These are phyloP conservation scores for Camellia sinensis DNA, from an alignment of 148 eudicot genomes.

Conservation along the genomic window DNA sequence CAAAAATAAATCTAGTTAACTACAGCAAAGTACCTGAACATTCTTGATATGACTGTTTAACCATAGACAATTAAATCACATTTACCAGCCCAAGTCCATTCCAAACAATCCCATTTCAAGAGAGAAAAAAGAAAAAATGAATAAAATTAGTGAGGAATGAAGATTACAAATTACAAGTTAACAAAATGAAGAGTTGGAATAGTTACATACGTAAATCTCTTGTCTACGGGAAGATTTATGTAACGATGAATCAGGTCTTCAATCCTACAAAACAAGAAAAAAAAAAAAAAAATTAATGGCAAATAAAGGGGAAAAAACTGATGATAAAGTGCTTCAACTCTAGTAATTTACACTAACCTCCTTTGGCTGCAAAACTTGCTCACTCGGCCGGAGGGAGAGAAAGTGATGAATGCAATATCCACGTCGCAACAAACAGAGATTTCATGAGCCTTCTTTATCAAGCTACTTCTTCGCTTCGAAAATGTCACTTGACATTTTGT, in stretches of 20 bases:
- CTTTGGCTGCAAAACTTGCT: slow-evolving; percentile 15
- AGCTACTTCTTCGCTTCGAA: slow-evolving; percentile 14
- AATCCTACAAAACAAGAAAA: slow-evolving; percentile 5
- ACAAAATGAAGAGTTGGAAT: not conserved
- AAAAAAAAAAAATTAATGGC: not conserved
- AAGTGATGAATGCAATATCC: slow-evolving; percentile 11
- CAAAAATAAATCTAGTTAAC: not conserved
- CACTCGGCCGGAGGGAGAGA: slow-evolving; percentile 21
- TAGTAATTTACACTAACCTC: not conserved
- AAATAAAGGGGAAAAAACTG: not conserved
- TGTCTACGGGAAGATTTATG: slow-evolving; percentile 1
- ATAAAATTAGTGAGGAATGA: not conserved
- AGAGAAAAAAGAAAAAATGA: not conserved
- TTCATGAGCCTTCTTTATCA: slow-evolving; percentile 9
- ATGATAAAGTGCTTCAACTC: not conserved
- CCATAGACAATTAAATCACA: not conserved
- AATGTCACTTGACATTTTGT: slow-evolving; percentile 18
- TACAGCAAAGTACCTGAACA: slow-evolving; percentile 11
- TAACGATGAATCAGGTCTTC: slow-evolving; percentile 17
- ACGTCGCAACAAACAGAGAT: slow-evolving; percentile 12
- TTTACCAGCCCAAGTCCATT: slow-evolving; percentile 1
- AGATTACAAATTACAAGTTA: not conserved
- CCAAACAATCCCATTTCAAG: not conserved
- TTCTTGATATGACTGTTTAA: slow-evolving; percentile 11
- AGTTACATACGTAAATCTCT: slow-evolving; percentile 12